Conservation (phyloP, 2,329 filamentous ascomycete species). For the Leptographium radiaticola region DNA sequence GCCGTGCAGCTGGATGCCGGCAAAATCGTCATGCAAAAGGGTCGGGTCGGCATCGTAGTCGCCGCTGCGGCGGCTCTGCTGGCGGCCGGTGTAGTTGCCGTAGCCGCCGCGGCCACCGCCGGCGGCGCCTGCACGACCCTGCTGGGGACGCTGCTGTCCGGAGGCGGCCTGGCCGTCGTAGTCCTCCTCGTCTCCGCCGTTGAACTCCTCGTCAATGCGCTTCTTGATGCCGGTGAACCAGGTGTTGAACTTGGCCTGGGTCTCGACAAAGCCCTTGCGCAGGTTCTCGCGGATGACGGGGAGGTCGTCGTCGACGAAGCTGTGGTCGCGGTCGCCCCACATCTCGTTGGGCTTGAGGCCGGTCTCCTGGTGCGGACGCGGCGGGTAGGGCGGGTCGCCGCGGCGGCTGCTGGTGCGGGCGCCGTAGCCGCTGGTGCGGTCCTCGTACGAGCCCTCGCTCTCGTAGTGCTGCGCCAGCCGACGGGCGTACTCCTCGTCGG, state of each 20-base stretch:
- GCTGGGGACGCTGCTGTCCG: neutral
- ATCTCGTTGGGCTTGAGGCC: slow-evolving; percentile 41
- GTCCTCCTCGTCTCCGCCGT: slow-evolving; percentile 50
- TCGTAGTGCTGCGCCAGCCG: slow-evolving; percentile 89
- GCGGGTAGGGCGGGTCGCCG: slow-evolving; percentile 13
- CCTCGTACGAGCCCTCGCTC: slow-evolving; percentile 43
- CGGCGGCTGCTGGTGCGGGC: slow-evolving; percentile 1
- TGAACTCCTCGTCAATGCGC: slow-evolving; percentile 79
- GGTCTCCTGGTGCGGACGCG: slow-evolving; percentile 32
- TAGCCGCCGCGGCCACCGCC: slow-evolving; percentile 18
- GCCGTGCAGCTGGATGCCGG: slow-evolving; percentile 48
- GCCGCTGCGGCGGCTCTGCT: slow-evolving; percentile 54
- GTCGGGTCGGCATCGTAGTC: slow-evolving; percentile 95
- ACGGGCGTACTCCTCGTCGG: slow-evolving; percentile 79
- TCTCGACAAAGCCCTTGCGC: slow-evolving; percentile 87
- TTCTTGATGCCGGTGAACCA: slow-evolving; percentile 92
- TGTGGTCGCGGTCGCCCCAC: slow-evolving; percentile 63
- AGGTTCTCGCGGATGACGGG: slow-evolving; percentile 88
- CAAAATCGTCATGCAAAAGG: slow-evolving; percentile 81
- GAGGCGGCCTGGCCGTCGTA: slow-evolving; percentile 15
- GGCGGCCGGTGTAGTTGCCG: slow-evolving; percentile 37
- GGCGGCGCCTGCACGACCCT: slow-evolving; percentile 11
- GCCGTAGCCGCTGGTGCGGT: slow-evolving; percentile 35
- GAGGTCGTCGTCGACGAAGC: slow-evolving; percentile 91
- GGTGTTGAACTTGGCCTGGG: slow-evolving; percentile 80